Evolutionary conservation across 1,284 basidiomycete genomes (phyloP).

Genomic region (Termitomyces sp.): DNA sequence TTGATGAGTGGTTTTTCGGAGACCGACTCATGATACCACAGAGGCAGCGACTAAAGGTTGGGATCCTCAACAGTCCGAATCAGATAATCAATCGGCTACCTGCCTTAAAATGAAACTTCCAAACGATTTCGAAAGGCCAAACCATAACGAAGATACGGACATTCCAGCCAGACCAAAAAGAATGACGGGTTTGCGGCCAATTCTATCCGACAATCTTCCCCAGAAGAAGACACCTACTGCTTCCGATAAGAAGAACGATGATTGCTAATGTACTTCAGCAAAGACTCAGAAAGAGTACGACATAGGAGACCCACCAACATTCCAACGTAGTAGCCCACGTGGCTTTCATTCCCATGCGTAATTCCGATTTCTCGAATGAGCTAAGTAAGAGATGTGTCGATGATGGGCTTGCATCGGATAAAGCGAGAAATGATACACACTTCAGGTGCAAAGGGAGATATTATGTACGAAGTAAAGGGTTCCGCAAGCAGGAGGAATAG

Average conservation of each 20-base stretch:
- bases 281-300: background rate
- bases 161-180: slow-evolving; percentile 54
- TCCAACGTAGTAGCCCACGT: slow-evolving; percentile 21
- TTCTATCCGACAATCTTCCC: slow-evolving; percentile 58
- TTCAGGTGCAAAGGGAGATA: slow-evolving; percentile 16
- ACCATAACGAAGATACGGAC: slow-evolving; percentile 52
- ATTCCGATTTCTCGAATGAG: slow-evolving; percentile 18
- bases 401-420: background rate
- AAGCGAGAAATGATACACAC: slow-evolving; percentile 3
- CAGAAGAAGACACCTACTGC: slow-evolving; percentile 52
- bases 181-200: slow-evolving; percentile 64
- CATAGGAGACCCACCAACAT: slow-evolving; percentile 13
- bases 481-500: slow-evolving; percentile 13
- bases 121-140: slow-evolving; percentile 60
- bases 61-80: background rate
- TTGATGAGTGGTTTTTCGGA: background rate
- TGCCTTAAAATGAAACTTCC: slow-evolving; percentile 52
- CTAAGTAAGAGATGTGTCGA: background rate
- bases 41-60: slow-evolving; percentile 10
- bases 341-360: slow-evolving; percentile 17
- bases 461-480: slow-evolving; percentile 13
- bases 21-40: slow-evolving; percentile 9
- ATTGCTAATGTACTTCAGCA: slow-evolving; percentile 11
- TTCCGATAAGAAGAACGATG: slow-evolving; percentile 13
- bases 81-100: background rate